A percentile compares a stretch with the other conserved stretches of the same genome.
Evolutionary conservation across 2,329 filamentous ascomycete genomes (phyloP).

Genomic region (Fusarium sp.): DNA sequence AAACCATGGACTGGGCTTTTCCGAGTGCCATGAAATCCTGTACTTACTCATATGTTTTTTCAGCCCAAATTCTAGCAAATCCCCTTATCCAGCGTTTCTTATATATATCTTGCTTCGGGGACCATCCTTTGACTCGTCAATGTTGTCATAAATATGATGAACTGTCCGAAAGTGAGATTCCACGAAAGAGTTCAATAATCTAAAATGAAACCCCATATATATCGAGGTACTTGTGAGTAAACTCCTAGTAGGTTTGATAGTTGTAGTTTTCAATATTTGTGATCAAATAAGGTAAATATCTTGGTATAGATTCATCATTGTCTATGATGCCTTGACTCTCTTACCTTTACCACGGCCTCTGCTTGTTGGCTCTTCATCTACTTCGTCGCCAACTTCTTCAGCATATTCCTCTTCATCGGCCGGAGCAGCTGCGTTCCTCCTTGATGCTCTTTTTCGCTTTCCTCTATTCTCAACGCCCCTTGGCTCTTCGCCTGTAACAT

Average conservation of each 20-base stretch:
- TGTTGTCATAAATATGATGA: background rate
- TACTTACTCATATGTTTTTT: slow-evolving; percentile 34
- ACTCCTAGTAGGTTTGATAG: background rate
- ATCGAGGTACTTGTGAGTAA: background rate
- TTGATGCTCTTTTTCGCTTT: slow-evolving; percentile 39
- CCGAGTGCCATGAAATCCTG: slow-evolving; percentile 21
- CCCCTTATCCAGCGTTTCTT: background rate
- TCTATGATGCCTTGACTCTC: slow-evolving; percentile 31
- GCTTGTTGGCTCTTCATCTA: slow-evolving; percentile 1
- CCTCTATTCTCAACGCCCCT: slow-evolving; percentile 1
- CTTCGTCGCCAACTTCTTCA: slow-evolving; percentile 24
- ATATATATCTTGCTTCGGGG: background rate
- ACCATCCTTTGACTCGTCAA: background rate
- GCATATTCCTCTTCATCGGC: slow-evolving; percentile 26
- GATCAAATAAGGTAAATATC: background rate
- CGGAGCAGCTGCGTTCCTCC: slow-evolving; percentile 22
- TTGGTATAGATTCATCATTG: background rate
- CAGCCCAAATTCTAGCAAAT: slow-evolving; percentile 11
- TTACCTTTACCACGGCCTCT: slow-evolving; percentile 28
- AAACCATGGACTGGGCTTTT: slow-evolving; percentile 7
- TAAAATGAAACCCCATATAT: background rate
- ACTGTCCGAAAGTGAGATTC: background rate
- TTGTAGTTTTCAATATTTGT: background rate
- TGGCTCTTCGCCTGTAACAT: slow-evolving; percentile 35
- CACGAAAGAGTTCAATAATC: background rate